Evolutionary conservation across 768 basidiomycete species (phyloP), one percentile per base, ranked within the genome.

Genomic region (Lactarius pseudohatsudake): DNA sequence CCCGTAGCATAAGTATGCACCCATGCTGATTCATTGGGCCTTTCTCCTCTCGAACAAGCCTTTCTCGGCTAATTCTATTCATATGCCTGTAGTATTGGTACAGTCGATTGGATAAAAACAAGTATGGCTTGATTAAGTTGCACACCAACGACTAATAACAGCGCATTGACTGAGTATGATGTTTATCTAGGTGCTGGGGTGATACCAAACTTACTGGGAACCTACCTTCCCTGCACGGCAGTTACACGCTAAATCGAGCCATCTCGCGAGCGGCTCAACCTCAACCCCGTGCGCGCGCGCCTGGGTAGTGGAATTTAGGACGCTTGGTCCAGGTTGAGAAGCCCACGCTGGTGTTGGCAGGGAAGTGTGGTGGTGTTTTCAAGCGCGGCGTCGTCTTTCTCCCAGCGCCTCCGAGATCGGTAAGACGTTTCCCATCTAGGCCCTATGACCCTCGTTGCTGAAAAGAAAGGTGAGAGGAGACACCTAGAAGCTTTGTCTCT

Each of bases 241-340:
- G n/a, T 22, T 11, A 26, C 22, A n/a, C 11, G 47, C 22, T 50
- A 50, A 22, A 50, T 18, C 1, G 45, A 47, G 22, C 22, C 55
- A 57, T 1, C 43, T 57, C 41, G 69, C 67, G 2, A 70, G 67
- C 32, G 69, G 34, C 45, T 70, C 69, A 47, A 66, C 62, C 11
- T 69, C 69, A 38, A 69, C 69, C 67, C 97, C 98, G 76, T 93
- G 90, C 10, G 92, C 80, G 72, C 98, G 88, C 13, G 85, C 86
- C 75, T 98, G 96, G 15, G 98, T 82, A 26, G 97, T 87, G 61
- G 90, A 94, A 69, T 94, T 96, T 71, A 98, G 83, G 78, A 94
- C 98, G 73, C 96, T 98, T 0, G 95, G 1, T 94, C 93, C 0
- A 96, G 85, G 75, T 96, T 96, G 53, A 94, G 78, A 4, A 96